Conservation (phyloP, 805 yeast species). For the Sugiyamaella boreocaroliniensis region DNA sequence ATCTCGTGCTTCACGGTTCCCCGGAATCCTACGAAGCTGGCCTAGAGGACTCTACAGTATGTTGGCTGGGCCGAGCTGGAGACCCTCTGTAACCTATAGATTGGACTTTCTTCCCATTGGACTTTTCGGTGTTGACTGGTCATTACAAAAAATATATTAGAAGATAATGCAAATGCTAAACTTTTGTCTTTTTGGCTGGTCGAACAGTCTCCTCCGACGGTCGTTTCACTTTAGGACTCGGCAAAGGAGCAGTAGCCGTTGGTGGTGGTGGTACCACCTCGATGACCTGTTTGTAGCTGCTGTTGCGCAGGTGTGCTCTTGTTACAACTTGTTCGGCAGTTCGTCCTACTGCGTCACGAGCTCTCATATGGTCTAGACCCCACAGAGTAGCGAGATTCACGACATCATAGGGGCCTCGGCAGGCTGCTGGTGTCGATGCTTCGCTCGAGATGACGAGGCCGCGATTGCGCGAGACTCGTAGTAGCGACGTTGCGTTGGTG, state of each 20-base stretch:
- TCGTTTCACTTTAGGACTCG: not conserved
- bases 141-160: not conserved
- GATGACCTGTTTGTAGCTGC: constrained; percentile 69
- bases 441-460: constrained; percentile 81
- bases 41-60: not conserved
- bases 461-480: constrained; percentile 72
- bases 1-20: constrained; percentile 58
- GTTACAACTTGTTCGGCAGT: constrained; percentile 59
- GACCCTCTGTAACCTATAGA: not conserved
- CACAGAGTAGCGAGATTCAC: constrained; percentile 56
- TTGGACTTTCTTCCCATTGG: not conserved
- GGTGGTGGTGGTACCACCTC: constrained; percentile 1
- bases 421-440: constrained; percentile 43
- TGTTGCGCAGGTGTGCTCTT: constrained; percentile 66
- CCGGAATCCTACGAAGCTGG: not conserved
- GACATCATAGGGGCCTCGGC: constrained; percentile 65
- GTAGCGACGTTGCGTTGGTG: constrained; percentile 62
- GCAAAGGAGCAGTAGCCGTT: not conserved
- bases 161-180: not conserved
- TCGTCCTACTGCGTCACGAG: constrained; percentile 51
- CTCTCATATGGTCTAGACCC: constrained; percentile 62
- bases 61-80: not conserved
- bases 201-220: not conserved
- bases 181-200: not conserved
- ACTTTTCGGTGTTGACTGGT: not conserved